phyloP scores from a whole-genome alignment of 2,329 filamentous ascomycete species.

The Pyrenophora graminea region DNA sequence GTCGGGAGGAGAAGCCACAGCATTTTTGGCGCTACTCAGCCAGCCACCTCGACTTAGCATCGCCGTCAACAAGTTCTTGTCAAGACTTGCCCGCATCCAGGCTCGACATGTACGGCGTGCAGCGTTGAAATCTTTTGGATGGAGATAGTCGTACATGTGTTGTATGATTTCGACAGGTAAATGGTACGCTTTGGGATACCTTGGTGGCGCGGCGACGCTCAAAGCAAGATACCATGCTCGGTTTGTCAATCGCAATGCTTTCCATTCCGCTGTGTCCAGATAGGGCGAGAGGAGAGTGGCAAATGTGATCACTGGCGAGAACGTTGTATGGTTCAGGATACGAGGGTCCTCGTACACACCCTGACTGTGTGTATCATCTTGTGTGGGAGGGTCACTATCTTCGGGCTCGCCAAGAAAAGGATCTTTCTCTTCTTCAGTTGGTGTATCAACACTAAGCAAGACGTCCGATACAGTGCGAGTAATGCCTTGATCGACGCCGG shows the following conservation, averaged over 20 bases:
- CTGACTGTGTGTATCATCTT: no score
- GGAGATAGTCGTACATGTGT: constrained; percentile 52
- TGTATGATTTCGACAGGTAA: constrained; percentile 57
- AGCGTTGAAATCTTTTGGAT: constrained; percentile 61
- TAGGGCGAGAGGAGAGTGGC: constrained; percentile 14
- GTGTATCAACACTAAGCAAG: constrained; percentile 24
- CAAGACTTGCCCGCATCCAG: constrained; percentile 65
- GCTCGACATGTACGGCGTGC: constrained; percentile 63
- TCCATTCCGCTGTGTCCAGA: constrained; percentile 19
- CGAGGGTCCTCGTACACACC: no score
- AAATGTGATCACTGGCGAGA: neutral
- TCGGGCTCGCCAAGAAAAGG: constrained; percentile 11
- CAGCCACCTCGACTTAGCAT: constrained; percentile 64
- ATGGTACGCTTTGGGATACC: constrained; percentile 32
- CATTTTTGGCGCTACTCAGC: constrained; percentile 25
- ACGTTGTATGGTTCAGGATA: neutral
- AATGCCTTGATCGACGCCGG: constrained; percentile 20
- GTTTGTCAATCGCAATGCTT: constrained; percentile 41
- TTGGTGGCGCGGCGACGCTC: constrained; percentile 21
- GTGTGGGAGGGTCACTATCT: no score
- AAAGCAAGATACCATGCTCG: constrained; percentile 42
- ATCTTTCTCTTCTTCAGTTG: constrained; percentile 23
- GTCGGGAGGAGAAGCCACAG: neutral
- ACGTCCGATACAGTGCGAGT: constrained; percentile 34
- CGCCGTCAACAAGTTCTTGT: constrained; percentile 53